phyloP scores from a whole-genome alignment of 2,329 filamentous ascomycete genomes.

The Aspergillus sp. region DNA sequence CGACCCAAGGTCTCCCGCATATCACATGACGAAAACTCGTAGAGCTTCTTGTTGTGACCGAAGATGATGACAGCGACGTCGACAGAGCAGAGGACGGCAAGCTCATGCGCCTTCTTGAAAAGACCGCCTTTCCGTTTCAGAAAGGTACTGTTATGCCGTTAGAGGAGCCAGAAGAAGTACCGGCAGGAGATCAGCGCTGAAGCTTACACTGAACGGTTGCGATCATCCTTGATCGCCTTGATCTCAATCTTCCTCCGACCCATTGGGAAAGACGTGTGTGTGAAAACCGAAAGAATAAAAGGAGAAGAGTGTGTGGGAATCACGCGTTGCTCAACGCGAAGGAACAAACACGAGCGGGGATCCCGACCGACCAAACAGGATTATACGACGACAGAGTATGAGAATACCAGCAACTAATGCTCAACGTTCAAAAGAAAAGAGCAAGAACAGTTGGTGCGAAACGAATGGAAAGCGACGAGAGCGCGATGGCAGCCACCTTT shows the following conservation, averaged over 20 bases:
- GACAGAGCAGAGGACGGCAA: constrained; percentile 94
- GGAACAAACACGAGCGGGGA: constrained; percentile 5
- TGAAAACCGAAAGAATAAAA: background rate
- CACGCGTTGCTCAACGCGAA: constrained; percentile 6
- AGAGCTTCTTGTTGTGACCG: constrained; percentile 96
- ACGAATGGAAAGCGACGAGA: background rate
- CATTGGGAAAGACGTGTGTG: constrained; percentile 47
- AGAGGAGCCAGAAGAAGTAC: background rate
- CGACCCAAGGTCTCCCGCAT: constrained; percentile 83
- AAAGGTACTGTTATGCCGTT: constrained; percentile 62
- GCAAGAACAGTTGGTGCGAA: background rate
- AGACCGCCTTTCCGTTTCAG: constrained; percentile 96
- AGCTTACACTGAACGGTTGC: constrained; percentile 91
- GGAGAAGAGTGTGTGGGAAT: constrained; percentile 5
- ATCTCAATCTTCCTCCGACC: constrained; percentile 99
- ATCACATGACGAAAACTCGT: constrained; percentile 91
- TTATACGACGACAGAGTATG: background rate
- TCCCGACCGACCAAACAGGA: background rate
- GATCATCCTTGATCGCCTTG: constrained; percentile 97
- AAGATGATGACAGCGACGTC: constrained; percentile 99
- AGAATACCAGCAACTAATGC: background rate
- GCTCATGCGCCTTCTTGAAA: constrained; percentile 98
- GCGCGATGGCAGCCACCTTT: background rate
- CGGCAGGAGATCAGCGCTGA: background rate
- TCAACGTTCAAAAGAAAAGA: background rate